phyloP scores from a whole-genome alignment of 768 basidiomycete genomes.

The Hypholoma sublateritium region DNA sequence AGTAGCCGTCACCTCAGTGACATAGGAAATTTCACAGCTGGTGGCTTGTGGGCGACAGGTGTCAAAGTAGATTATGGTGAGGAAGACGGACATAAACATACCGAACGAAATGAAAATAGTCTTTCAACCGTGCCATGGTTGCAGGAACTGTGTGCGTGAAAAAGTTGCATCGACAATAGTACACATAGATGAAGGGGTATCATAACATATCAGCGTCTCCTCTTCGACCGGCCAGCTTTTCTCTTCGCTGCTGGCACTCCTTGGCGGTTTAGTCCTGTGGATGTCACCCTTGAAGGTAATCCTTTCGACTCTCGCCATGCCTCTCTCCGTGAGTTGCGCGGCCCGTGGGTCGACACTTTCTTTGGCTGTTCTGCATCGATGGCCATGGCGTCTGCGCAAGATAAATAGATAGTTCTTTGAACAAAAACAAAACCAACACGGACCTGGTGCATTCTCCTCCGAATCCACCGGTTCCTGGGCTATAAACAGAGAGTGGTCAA shows the following conservation, averaged over 20 bases:
- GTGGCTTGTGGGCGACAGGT: background rate
- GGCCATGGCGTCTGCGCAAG: conserved; percentile 49
- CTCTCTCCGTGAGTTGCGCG: conserved; percentile 74
- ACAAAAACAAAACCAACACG: conserved; percentile 9
- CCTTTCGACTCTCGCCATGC: conserved; percentile 85
- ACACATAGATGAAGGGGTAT: conserved; percentile 16
- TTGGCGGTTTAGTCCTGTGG: conserved; percentile 65
- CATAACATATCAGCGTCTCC: conserved; percentile 53
- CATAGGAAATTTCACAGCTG: background rate
- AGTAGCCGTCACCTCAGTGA: conserved; percentile 14
- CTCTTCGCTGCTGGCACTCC: conserved; percentile 58
- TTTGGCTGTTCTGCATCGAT: conserved; percentile 42
- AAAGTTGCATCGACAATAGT: conserved; percentile 7
- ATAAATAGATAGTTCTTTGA: conserved; percentile 14
- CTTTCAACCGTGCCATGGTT: background rate
- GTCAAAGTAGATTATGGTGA: background rate
- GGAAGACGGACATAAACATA: background rate
- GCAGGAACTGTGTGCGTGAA: background rate
- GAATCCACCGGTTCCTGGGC: conserved; percentile 26
- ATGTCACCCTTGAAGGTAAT: conserved; percentile 47
- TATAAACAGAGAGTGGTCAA: conserved; percentile 39
- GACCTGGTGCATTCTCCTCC: conserved; percentile 32
- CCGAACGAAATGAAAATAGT: background rate
- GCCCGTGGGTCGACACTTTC: conserved; percentile 79
- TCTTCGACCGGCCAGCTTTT: conserved; percentile 69